Percentiles rank a stretch among this genome's conserved stretches.
Evolutionary conservation across 1,139 yeast species (phyloP).

Genomic region (Wickerhamomyces sp.): DNA sequence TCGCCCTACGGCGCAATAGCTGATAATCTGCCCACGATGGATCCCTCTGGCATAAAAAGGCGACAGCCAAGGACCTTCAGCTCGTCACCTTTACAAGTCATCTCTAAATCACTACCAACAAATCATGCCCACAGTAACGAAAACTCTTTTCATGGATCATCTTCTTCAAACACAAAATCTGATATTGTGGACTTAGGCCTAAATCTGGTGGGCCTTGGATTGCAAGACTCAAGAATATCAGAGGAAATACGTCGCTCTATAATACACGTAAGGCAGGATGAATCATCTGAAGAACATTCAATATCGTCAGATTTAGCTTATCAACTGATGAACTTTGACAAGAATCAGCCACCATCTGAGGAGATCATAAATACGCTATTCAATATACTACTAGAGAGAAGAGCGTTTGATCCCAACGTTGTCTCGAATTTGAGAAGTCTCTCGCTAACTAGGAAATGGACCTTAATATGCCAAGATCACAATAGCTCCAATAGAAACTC

Average conservation of each 20-base stretch:
- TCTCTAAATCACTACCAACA: neutral
- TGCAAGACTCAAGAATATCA: slow-evolving; percentile 3
- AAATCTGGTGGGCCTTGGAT: neutral
- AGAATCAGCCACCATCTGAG: slow-evolving; percentile 22
- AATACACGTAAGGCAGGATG: neutral
- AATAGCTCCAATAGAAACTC: neutral
- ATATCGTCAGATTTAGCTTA: slow-evolving; percentile 8
- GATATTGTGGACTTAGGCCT: slow-evolving; percentile 20
- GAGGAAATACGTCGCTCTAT: slow-evolving; percentile 4
- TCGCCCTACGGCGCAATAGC: slow-evolving; percentile 3
- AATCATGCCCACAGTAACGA: neutral
- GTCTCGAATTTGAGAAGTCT: slow-evolving; percentile 12
- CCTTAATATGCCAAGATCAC: slow-evolving; percentile 23
- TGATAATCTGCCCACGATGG: slow-evolving; percentile 3
- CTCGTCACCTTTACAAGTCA: slow-evolving; percentile 1
- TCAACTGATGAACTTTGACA: slow-evolving; percentile 23
- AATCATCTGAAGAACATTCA: neutral
- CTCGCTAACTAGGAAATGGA: slow-evolving; percentile 22
- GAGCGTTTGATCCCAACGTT: slow-evolving; percentile 21
- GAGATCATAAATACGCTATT: slow-evolving; percentile 20
- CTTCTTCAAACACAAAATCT: neutral
- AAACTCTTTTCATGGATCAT: neutral
- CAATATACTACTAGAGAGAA: slow-evolving; percentile 13
- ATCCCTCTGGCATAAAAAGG: slow-evolving; percentile 2
- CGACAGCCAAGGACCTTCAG: neutral